Conservation (phyloP, 2,329 filamentous ascomycete genomes). For the Cytospora schulzeri region DNA sequence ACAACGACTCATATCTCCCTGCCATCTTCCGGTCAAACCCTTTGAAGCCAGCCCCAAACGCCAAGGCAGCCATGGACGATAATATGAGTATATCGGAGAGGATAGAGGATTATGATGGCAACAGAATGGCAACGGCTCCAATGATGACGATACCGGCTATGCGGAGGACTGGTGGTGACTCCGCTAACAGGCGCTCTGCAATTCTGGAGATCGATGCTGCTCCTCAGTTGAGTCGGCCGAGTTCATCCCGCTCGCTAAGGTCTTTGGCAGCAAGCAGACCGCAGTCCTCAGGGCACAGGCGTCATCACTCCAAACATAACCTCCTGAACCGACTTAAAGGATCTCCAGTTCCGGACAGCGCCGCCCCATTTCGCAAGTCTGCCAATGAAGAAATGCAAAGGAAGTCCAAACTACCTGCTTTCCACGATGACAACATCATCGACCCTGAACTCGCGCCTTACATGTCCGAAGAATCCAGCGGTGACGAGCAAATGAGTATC, state of each 20-base stretch:
- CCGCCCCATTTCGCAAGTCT: slow-evolving; percentile 82
- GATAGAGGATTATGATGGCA: slow-evolving; percentile 48
- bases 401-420: slow-evolving; percentile 77
- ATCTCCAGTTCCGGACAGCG: slow-evolving; percentile 66
- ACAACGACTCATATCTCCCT: slow-evolving; percentile 71
- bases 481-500: slow-evolving; percentile 87
- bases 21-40: slow-evolving; percentile 61
- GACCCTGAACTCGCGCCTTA: slow-evolving; percentile 94
- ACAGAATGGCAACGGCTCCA: slow-evolving; percentile 62
- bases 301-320: slow-evolving; percentile 86
- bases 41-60: slow-evolving; percentile 43
- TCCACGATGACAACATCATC: slow-evolving; percentile 98
- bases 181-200: slow-evolving; percentile 83
- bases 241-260: slow-evolving; percentile 86
- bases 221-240: slow-evolving; percentile 77
- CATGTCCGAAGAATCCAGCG: slow-evolving; percentile 93
- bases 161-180: slow-evolving; percentile 58
- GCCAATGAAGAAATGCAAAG: slow-evolving; percentile 66
- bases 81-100: slow-evolving; percentile 46
- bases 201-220: slow-evolving; percentile 82
- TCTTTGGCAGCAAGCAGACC: slow-evolving; percentile 70
- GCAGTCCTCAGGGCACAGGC: slow-evolving; percentile 77
- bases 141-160: slow-evolving; percentile 73
- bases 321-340: slow-evolving; percentile 73
- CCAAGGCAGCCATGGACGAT: slow-evolving; percentile 38